These are phyloP conservation scores for Combretum micranthum DNA, from an alignment of 345 rosid species.

Conservation along the genomic window DNA sequence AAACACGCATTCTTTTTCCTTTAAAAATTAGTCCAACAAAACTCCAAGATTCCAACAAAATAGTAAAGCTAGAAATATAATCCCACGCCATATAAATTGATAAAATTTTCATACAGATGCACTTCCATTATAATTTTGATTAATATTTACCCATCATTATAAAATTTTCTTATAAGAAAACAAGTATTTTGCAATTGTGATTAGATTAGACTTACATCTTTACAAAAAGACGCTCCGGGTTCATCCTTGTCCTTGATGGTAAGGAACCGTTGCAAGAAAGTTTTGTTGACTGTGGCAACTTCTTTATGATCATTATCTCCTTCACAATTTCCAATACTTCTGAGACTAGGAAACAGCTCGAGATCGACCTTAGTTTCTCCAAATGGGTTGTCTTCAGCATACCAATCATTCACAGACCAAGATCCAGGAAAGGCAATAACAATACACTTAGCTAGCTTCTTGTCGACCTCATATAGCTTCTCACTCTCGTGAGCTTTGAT, in stretches of 20 bases:
- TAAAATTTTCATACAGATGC: no score
- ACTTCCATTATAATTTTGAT: no score
- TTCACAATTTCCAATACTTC: conserved; percentile 48
- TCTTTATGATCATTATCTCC: no score
- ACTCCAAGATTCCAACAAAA: no score
- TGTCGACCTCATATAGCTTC: conserved; percentile 19
- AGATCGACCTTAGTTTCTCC: conserved; percentile 44
- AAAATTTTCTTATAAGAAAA: no score
- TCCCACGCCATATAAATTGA: no score
- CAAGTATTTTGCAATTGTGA: not conserved
- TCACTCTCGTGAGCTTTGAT: conserved; percentile 24
- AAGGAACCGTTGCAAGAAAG: conserved; percentile 33
- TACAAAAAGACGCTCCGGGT: conserved; percentile 12
- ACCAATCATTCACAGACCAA: conserved; percentile 37
- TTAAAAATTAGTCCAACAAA: no score
- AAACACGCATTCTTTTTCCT: no score
- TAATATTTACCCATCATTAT: no score
- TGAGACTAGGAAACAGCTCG: conserved; percentile 41
- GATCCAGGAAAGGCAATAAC: conserved; percentile 46
- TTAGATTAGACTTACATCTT: conserved; percentile 25
- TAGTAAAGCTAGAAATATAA: no score
- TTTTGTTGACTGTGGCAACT: conserved; percentile 55
- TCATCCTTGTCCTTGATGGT: conserved; percentile 7
- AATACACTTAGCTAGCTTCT: conserved; percentile 15
- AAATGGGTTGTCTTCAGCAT: conserved; percentile 23